A percentile compares a stretch with the other conserved stretches of the same genome.
Conservation (phyloP, 2,329 filamentous ascomycete genomes). For the Daldinia sp. region DNA sequence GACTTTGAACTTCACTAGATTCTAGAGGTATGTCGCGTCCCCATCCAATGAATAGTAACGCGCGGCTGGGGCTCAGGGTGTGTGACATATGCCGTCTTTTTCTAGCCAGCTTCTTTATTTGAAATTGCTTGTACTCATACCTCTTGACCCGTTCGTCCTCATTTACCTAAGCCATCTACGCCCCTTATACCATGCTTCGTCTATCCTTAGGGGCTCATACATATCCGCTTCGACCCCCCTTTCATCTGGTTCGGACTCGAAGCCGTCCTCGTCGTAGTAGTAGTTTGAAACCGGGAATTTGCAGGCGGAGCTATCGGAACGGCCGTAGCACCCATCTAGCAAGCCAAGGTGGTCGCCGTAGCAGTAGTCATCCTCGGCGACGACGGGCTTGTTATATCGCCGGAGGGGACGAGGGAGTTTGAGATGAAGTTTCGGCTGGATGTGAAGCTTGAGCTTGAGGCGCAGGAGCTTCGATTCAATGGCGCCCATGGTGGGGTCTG, state of each 20-base stretch:
- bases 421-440: no score
- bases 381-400: neutral
- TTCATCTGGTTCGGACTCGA: neutral
- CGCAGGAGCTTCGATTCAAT: conserved; percentile 11
- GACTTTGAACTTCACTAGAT: neutral
- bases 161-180: neutral
- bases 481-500: conserved; percentile 1
- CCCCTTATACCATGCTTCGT: neutral
- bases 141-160: neutral
- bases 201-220: neutral
- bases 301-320: neutral
- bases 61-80: neutral
- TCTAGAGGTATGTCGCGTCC: neutral
- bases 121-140: neutral
- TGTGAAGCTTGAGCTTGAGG: neutral
- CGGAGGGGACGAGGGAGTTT: neutral
- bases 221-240: neutral
- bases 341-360: neutral
- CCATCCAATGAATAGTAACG: neutral
- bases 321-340: neutral
- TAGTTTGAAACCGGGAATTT: neutral
- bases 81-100: neutral
- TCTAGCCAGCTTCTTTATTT: neutral
- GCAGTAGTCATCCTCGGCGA: neutral
- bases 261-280: neutral